Evolutionary conservation across 2,329 filamentous ascomycete genomes (phyloP), one percentile per base, ranked within the genome.

Genomic region (Neonectria sp.): DNA sequence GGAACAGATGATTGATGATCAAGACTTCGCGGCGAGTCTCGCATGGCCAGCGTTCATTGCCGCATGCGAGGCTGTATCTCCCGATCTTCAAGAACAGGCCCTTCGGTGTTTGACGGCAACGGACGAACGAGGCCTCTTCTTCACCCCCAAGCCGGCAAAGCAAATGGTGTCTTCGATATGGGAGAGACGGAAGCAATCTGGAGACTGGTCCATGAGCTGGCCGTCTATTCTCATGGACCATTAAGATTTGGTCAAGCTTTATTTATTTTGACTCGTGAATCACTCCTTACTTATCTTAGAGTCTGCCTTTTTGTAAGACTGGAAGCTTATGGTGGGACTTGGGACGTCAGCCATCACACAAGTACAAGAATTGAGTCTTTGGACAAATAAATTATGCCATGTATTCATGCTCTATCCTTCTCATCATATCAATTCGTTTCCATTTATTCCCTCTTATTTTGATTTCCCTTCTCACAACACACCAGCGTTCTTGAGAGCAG

Each of bases 1-100:
- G 29, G 74, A 81, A 1, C 62, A 77, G 24, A 68, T 76, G 11
- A 75, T 79, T 2, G 73, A 77, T 3, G 80, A 80, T 27, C 79
- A 80, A 49, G 77, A 81, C 35, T 79, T 82, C 43, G 76, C 81
- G 0, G 77, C 79, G 0, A 80, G 78, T 5, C 75, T 84, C 6
- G 77, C 81, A 0, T 85, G 83, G 84, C 79, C 82, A 2, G 81
- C 79, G 2, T 85, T 84, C 60, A 81, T 85, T 21, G 81, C 82
- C 1, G 81, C 79, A 0, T 84, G 81, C 55, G 82, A 84, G 60
- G 83, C 83, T 2, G 76, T 79, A 3, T 76, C 78, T 29, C 71
- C 79, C 0, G 77, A 77, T 6, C 69, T 84, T 2, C 81, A 82
- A 52, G 75, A 77, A 3, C 66, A 70, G 27, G 71, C 72, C 0